Percentiles rank a stretch among this genome's conserved stretches.
Conservation (phyloP, 768 basidiomycete genomes). For the Candolleomyces efflorescens region DNA sequence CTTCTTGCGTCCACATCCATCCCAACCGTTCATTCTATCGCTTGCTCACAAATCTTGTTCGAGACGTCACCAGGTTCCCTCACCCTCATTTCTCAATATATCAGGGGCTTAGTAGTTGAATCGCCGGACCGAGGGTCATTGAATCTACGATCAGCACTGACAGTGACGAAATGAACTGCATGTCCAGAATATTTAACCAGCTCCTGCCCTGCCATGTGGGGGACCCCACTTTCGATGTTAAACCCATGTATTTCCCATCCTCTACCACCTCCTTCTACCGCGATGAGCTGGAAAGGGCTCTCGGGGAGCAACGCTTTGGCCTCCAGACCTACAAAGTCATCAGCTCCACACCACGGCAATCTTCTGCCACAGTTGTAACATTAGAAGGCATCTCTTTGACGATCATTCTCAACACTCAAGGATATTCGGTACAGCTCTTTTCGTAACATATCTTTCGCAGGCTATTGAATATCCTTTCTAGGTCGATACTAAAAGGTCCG, state of each 20-base stretch:
- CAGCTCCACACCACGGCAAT: slow-evolving; percentile 38
- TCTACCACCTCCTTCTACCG: slow-evolving; percentile 31
- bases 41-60: not conserved
- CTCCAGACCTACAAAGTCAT: slow-evolving; percentile 43
- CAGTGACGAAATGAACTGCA: slow-evolving; percentile 6
- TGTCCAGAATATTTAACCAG: slow-evolving; percentile 11
- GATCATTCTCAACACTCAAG: slow-evolving; percentile 46
- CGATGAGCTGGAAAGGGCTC: slow-evolving; percentile 49
- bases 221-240: not conserved
- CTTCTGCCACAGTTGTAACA: slow-evolving; percentile 49
- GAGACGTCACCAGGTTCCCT: not conserved
- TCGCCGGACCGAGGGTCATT: slow-evolving; percentile 2
- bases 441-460: slow-evolving; percentile 1
- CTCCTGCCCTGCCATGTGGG: not conserved
- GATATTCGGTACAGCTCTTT: slow-evolving; percentile 46
- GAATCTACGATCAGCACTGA: not conserved
- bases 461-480: slow-evolving; percentile 12
- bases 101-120: not conserved
- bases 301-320: slow-evolving; percentile 57
- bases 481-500: slow-evolving; percentile 19
- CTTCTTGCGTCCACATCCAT: slow-evolving; percentile 6
- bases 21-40: not conserved
- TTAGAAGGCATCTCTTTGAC: slow-evolving; percentile 49
- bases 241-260: not conserved
- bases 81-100: not conserved